These are phyloP conservation scores for Coemansia erecta DNA, from an alignment of 192 early-diverging fungal genomes.

Conservation along the genomic window DNA sequence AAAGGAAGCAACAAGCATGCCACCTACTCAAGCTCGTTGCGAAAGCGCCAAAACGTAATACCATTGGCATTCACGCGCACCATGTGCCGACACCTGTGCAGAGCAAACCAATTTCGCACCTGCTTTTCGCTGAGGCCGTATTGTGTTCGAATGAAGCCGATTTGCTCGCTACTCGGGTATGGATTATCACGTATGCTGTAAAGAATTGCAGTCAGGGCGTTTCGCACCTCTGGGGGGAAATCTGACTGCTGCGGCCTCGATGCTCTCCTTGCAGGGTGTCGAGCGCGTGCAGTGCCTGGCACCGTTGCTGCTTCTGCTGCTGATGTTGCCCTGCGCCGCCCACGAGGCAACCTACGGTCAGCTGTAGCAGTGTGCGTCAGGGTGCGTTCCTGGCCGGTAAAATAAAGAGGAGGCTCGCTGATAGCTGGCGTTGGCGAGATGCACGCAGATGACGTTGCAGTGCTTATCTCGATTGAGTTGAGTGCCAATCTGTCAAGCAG, in stretches of 20 bases:
- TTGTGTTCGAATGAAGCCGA: slow-evolving; percentile 10
- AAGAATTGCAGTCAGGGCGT: slow-evolving; percentile 21
- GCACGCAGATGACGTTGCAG: too few species aligned
- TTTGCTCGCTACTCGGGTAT: slow-evolving; percentile 17
- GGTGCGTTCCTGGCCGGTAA: too few species aligned
- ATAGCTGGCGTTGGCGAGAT: too few species aligned
- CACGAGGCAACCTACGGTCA: too few species aligned
- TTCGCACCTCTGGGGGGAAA: slow-evolving; percentile 22
- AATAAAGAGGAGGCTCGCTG: too few species aligned
- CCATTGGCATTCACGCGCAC: slow-evolving; percentile 11
- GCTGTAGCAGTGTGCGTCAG: too few species aligned
- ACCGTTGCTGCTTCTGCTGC: too few species aligned
- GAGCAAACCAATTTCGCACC: slow-evolving; percentile 46
- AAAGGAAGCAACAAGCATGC: too few species aligned
- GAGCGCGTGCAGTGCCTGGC: too few species aligned
- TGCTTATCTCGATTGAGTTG: too few species aligned
- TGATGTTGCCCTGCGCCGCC: too few species aligned
- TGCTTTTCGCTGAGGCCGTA: slow-evolving; percentile 29
- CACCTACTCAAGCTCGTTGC: slow-evolving; percentile 7
- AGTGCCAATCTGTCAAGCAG: too few species aligned
- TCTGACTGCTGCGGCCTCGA: background rate
- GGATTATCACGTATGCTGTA: slow-evolving; percentile 26
- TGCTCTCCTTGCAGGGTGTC: slow-evolving; percentile 1
- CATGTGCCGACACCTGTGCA: slow-evolving; percentile 41
- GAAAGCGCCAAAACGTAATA: slow-evolving; percentile 23